phyloP scores from a whole-genome alignment of 2,329 filamentous ascomycete genomes.

The Scolecobasidium constrictum region DNA sequence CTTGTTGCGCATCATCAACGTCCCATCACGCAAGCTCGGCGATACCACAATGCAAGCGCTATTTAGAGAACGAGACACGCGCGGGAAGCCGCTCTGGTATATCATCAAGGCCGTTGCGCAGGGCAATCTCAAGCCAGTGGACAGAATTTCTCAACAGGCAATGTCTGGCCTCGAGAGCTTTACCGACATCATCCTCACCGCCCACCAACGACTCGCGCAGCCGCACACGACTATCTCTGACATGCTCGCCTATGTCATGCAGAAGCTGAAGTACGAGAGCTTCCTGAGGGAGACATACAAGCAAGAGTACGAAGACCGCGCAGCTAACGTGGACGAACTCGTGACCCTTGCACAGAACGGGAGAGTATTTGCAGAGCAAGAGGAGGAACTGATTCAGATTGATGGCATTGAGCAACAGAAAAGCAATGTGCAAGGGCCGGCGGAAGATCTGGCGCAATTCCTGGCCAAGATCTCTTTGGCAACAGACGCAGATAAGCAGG shows the following conservation, averaged over 20 bases:
- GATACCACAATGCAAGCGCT: conserved; percentile 65
- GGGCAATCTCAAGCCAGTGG: conserved; percentile 38
- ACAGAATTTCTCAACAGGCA: conserved; percentile 44
- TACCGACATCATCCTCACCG: conserved; percentile 48
- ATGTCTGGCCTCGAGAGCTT: conserved; percentile 48
- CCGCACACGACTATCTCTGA: conserved; percentile 30
- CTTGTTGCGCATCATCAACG: conserved; percentile 71
- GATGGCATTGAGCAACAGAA: conserved; percentile 57
- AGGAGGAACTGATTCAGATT: conserved; percentile 50
- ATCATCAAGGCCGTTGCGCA: conserved; percentile 52
- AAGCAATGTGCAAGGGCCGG: conserved; percentile 29
- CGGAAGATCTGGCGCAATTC: conserved; percentile 64
- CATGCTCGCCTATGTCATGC: conserved; percentile 46
- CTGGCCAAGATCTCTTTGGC: conserved; percentile 86
- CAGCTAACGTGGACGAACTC: conserved; percentile 88
- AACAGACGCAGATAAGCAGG: conserved; percentile 59
- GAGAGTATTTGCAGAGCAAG: conserved; percentile 31
- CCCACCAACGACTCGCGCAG: conserved; percentile 41
- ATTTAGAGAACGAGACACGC: conserved; percentile 63
- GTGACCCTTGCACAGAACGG: conserved; percentile 69
- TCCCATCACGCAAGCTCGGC: conserved; percentile 70
- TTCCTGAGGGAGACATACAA: conserved; percentile 59
- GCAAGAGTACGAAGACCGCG: conserved; percentile 66
- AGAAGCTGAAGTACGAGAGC: conserved; percentile 61
- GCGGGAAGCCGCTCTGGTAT: conserved; percentile 62